Evolutionary conservation across 2,329 filamentous ascomycete genomes (phyloP).

Genomic region (Ophiostoma fasciatum): DNA sequence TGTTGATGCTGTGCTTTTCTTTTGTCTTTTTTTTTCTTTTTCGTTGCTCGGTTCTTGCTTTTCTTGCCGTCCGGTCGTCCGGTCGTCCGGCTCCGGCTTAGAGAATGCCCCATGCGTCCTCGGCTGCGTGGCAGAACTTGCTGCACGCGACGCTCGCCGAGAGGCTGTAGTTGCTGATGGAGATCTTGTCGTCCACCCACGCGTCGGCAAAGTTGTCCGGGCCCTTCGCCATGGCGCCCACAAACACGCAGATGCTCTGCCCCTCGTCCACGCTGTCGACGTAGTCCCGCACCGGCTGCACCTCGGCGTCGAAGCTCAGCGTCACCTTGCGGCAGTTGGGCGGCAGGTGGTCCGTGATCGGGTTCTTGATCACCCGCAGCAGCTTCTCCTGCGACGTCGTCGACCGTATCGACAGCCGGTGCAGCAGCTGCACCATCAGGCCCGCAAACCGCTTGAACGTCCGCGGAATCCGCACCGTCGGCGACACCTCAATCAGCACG

Average conservation of each 20-base stretch:
- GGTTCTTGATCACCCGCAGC: conserved; percentile 93
- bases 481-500: conserved; percentile 92
- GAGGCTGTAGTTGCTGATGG: conserved; percentile 95
- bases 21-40: neutral
- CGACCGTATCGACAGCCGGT: conserved; percentile 88
- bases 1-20: neutral
- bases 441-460: conserved; percentile 99
- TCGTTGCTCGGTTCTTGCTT: too few relatives aligned
- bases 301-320: conserved; percentile 79
- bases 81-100: conserved; percentile 26
- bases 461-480: conserved; percentile 91
- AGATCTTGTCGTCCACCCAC: conserved; percentile 92
- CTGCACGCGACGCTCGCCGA: conserved; percentile 97
- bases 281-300: conserved; percentile 81
- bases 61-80: too few relatives aligned
- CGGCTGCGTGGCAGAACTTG: conserved; percentile 97
- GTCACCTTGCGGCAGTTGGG: conserved; percentile 97
- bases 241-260: conserved; percentile 94
- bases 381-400: conserved; percentile 97
- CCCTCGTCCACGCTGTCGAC: conserved; percentile 62
- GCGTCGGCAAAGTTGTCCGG: conserved; percentile 88
- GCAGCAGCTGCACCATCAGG: conserved; percentile 94
- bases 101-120: conserved; percentile 90
- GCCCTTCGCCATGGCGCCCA: conserved; percentile 97
- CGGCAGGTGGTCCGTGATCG: conserved; percentile 90